These are phyloP conservation scores for Acer campestre DNA, from an alignment of 345 rosid species.

Conservation along the genomic window DNA sequence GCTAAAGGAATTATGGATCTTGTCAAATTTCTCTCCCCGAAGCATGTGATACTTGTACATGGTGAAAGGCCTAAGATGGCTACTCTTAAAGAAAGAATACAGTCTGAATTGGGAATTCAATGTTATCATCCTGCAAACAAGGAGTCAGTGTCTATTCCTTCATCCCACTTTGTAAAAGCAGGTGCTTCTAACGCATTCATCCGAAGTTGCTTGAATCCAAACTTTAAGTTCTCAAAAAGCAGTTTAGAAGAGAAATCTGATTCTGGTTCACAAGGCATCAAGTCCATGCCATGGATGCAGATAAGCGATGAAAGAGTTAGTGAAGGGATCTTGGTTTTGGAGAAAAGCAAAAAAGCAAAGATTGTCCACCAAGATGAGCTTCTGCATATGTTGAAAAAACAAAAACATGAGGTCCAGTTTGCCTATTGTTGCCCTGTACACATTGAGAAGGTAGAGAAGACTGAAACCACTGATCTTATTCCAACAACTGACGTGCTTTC, in stretches of 20 bases:
- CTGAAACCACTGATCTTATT: slow-evolving; percentile 16
- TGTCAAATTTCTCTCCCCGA: slow-evolving; percentile 77
- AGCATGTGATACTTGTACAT: slow-evolving; percentile 80
- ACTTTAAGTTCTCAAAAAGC: slow-evolving; percentile 52
- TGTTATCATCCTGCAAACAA: slow-evolving; percentile 80
- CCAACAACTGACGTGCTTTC: slow-evolving; percentile 9
- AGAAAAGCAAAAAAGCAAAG: slow-evolving; percentile 57
- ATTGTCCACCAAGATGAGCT: slow-evolving; percentile 82
- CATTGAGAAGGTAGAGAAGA: slow-evolving; percentile 16
- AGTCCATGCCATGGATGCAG: slow-evolving; percentile 25
- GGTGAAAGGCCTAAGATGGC: slow-evolving; percentile 95
- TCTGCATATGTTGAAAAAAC: slow-evolving; percentile 43
- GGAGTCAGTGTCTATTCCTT: slow-evolving; percentile 65
- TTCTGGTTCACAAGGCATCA: slow-evolving; percentile 19
- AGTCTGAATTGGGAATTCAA: slow-evolving; percentile 67
- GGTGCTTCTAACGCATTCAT: slow-evolving; percentile 66
- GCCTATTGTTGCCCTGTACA: slow-evolving; percentile 65
- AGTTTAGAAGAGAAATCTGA: slow-evolving; percentile 31
- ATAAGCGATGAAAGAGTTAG: slow-evolving; percentile 65
- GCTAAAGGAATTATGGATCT: slow-evolving; percentile 98
- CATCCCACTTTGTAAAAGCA: slow-evolving; percentile 60
- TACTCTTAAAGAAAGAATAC: slow-evolving; percentile 65
- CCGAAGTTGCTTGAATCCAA: slow-evolving; percentile 61
- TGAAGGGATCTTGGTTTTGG: slow-evolving; percentile 62
- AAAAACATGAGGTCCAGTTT: slow-evolving; percentile 46